Evolutionary conservation across 495 filamentous ascomycete genomes (phyloP), one percentile per base, ranked within the genome.

Genomic region (Neurospora sp.): DNA sequence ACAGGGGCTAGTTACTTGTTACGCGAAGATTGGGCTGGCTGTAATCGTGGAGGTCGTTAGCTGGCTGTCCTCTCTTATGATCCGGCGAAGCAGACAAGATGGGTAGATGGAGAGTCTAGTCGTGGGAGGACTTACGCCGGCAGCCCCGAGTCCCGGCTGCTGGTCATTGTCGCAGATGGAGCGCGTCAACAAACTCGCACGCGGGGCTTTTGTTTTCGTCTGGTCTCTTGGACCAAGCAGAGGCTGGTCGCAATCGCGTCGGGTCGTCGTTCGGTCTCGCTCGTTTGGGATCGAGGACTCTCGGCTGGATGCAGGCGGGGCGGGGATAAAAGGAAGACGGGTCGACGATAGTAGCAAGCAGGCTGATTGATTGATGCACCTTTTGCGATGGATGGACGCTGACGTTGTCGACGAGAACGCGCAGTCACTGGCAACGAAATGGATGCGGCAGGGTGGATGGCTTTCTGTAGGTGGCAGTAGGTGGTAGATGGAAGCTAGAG

Each of bases 21-120:
- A 91, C 85, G 76, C 89, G 84, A 75, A 91, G 80, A 79, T 91
- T 91, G 74, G 88, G 87, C 81, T 86, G 86, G 79, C 85, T 87
- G 70, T 69, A 65, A 18, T 31, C 20, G 68, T 69, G 71, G 41
- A 48, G n/a, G 27, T 37, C 48, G 73, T 78, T 70, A 78, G 76
- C 69, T 75, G n/a, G 61, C 20, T 72, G 41, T 68, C 75, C 40
- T 71, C 45, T 70, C 39, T 59, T 22, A 16, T 69, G 35, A 45
- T 14, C 18, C 2, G 38, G 10, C 44, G 38, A 75, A 42, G 39
- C 71, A 53, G 61, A 69, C 16, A 38, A 9, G 39, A 31, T 39
- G 65, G 38, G 40, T 27, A 10, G 48, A n/a, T 39, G 40, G 6
- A 44, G 48, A 14, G 18, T 1, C 18, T 10, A 48, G n/a, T 9